A percentile compares a stretch with the other conserved stretches of the same genome.
phyloP scores from a whole-genome alignment of 2,329 filamentous ascomycete species.

The Monilinia polystroma region DNA sequence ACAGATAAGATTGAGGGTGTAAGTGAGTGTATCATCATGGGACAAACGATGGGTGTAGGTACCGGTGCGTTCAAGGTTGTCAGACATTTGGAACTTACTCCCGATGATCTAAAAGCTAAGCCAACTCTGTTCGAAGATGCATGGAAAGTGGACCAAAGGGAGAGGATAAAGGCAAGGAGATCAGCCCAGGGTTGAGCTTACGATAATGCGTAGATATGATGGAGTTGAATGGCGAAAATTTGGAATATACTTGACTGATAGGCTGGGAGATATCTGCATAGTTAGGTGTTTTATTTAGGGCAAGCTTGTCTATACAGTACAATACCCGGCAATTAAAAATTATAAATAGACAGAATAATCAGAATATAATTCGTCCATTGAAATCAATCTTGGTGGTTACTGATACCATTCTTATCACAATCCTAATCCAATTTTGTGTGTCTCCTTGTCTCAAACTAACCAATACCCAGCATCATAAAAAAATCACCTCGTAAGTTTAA shows the following conservation, averaged over 20 bases:
- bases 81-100: conserved; percentile 66
- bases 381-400: background rate
- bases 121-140: conserved; percentile 70
- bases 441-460: background rate
- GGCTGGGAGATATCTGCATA: background rate
- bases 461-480: conserved; percentile 1
- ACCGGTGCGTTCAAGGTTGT: conserved; percentile 93
- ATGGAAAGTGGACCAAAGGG: conserved; percentile 47
- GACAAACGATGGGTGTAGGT: conserved; percentile 87
- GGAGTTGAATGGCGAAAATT: conserved; percentile 13
- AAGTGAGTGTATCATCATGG: conserved; percentile 96
- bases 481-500: conserved; percentile 36
- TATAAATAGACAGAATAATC: conserved; percentile 23
- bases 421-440: background rate
- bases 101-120: conserved; percentile 51
- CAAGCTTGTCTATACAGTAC: conserved; percentile 14
- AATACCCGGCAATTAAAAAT: conserved; percentile 26
- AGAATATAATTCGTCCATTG: background rate
- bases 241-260: conserved; percentile 6
- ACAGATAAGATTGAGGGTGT: conserved; percentile 91
- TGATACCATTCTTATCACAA: background rate
- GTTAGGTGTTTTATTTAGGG: conserved; percentile 10
- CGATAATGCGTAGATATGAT: conserved; percentile 10
- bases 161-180: conserved; percentile 33
- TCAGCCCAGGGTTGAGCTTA: background rate